Evolutionary conservation across 139 green algal genomes (phyloP).

Genomic region (Chloropicon primus): DNA sequence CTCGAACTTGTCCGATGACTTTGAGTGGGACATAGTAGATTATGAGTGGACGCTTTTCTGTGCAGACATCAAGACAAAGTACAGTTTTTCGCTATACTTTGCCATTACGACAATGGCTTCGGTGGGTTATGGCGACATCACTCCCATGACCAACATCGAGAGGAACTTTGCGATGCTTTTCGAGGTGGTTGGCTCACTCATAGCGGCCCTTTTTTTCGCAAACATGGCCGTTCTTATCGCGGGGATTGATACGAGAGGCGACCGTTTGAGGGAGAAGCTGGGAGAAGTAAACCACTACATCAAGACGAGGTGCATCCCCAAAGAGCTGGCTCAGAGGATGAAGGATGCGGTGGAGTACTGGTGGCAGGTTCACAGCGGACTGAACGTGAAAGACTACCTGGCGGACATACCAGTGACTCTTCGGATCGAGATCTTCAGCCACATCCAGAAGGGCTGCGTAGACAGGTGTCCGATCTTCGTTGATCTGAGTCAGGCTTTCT

Average conservation of each 20-base stretch:
- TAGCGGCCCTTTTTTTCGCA: neutral
- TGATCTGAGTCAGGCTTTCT: neutral
- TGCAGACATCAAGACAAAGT: neutral
- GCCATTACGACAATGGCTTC: conserved; percentile 28
- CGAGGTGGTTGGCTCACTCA: conserved; percentile 10
- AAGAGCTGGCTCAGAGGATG: neutral
- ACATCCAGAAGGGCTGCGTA: neutral
- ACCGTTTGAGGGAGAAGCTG: neutral
- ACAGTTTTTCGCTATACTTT: conserved; percentile 30
- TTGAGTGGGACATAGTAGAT: neutral
- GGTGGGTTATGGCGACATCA: conserved; percentile 25
- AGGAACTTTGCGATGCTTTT: conserved; percentile 16
- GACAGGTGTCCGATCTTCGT: neutral
- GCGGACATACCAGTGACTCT: neutral
- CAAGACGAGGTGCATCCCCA: neutral
- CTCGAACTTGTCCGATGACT: neutral
- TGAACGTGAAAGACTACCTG: neutral
- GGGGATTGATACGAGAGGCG: neutral
- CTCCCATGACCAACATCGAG: conserved; percentile 18
- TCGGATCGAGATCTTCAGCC: neutral
- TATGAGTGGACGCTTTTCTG: neutral
- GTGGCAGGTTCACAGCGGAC: neutral
- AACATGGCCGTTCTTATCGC: neutral
- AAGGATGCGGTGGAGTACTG: neutral
- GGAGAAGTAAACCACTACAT: neutral